Conservation (phyloP, 768 basidiomycete genomes). For the Kondoa malvinella region DNA sequence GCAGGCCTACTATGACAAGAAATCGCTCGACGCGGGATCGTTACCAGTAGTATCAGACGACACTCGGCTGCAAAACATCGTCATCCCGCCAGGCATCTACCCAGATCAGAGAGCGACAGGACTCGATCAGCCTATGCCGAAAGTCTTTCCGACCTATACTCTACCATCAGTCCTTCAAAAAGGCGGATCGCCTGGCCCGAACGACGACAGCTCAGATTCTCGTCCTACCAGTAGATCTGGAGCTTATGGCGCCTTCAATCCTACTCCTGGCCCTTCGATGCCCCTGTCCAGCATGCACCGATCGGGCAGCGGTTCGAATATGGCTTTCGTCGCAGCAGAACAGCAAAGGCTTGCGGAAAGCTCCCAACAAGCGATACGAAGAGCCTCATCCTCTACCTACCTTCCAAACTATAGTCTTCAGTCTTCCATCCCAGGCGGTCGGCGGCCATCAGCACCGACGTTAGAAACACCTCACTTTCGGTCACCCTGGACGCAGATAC, state of each 20-base stretch:
- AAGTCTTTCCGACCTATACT: not conserved
- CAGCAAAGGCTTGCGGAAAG: not conserved
- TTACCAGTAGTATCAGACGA: not conserved
- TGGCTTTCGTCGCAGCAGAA: not conserved
- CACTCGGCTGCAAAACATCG: not conserved
- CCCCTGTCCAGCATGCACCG: too few species aligned
- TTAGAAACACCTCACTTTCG: not conserved
- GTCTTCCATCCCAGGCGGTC: not conserved
- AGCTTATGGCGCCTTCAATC: not conserved
- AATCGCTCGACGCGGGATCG: not conserved
- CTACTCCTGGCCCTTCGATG: not conserved
- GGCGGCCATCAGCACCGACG: not conserved
- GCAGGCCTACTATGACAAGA: conserved; percentile 8
- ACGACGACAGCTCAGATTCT: not conserved
- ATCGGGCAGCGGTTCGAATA: not conserved
- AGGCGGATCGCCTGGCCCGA: not conserved
- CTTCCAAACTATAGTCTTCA: not conserved
- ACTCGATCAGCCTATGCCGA: not conserved
- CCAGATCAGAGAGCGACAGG: conserved; percentile 4
- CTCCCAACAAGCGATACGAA: not conserved
- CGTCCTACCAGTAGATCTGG: not conserved
- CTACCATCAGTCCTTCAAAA: not conserved
- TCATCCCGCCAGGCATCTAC: not conserved
- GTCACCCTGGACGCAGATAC: not conserved
- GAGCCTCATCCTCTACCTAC: not conserved